phyloP scores from a whole-genome alignment of 129 eudicot genomes.

The Dittrichia graveolens region DNA sequence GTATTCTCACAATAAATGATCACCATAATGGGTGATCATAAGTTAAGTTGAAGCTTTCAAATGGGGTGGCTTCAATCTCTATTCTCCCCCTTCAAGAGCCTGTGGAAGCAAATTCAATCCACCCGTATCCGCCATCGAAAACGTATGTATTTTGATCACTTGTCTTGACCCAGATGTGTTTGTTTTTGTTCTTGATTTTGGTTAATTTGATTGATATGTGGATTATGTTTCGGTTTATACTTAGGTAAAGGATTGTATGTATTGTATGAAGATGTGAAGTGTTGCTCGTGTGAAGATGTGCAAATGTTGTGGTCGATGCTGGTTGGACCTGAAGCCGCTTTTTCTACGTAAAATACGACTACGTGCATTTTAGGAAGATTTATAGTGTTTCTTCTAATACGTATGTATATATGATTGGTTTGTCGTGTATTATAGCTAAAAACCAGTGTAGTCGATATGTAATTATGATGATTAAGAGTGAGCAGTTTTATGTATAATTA shows the following conservation, averaged over 20 bases:
- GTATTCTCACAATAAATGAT: constrained; percentile 27
- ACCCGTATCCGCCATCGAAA: constrained; percentile 26
- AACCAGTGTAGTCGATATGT: background rate
- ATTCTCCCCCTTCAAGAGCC: constrained; percentile 59
- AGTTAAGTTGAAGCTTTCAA: constrained; percentile 45
- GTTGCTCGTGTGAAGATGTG: constrained; percentile 81
- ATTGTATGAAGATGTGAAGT: constrained; percentile 67
- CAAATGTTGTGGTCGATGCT: constrained; percentile 69
- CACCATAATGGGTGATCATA: background rate
- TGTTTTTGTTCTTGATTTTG: background rate
- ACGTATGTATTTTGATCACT: constrained; percentile 33
- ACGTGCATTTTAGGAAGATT: background rate
- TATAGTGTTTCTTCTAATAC: background rate
- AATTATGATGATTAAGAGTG: background rate
- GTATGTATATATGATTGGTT: constrained; percentile 11
- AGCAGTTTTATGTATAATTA: background rate
- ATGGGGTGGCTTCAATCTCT: constrained; percentile 79
- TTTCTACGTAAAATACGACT: constrained; percentile 2
- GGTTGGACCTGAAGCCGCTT: constrained; percentile 50
- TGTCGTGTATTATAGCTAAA: background rate
- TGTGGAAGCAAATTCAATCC: constrained; percentile 48
- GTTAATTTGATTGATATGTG: background rate
- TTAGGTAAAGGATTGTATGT: constrained; percentile 56
- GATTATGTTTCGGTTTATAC: constrained; percentile 7
- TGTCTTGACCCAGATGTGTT: background rate